phyloP scores from a whole-genome alignment of 2,329 filamentous ascomycete species.

The Coleophoma crateriformis region DNA sequence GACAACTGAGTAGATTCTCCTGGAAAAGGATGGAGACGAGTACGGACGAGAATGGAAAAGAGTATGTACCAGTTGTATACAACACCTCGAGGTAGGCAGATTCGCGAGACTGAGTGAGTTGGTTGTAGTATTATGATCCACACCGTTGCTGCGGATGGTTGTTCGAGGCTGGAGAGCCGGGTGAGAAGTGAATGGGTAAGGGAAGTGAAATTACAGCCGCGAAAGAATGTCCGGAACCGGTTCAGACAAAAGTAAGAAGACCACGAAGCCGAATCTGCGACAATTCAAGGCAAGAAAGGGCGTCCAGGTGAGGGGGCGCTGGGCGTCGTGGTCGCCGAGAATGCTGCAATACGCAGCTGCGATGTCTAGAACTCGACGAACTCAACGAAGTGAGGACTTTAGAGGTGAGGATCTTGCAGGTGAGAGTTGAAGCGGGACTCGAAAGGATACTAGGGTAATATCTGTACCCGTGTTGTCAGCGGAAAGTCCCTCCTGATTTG shows the following conservation, averaged over 20 bases:
- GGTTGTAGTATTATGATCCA: neutral
- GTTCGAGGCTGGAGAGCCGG: neutral
- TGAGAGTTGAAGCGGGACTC: too few relatives aligned
- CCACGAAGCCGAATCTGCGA: too few relatives aligned
- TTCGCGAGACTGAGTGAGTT: neutral
- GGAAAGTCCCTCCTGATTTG: too few relatives aligned
- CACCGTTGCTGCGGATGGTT: neutral
- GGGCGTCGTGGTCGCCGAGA: too few relatives aligned
- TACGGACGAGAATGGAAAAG: slow-evolving; percentile 8
- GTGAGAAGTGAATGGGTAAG: neutral
- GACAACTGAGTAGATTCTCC: slow-evolving; percentile 1
- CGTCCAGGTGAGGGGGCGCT: too few relatives aligned
- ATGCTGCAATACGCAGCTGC: too few relatives aligned
- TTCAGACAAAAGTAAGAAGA: neutral
- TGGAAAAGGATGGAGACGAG: slow-evolving; percentile 3
- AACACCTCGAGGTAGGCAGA: slow-evolving; percentile 13
- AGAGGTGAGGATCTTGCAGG: too few relatives aligned
- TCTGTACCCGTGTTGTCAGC: too few relatives aligned
- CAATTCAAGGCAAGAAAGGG: too few relatives aligned
- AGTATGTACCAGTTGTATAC: slow-evolving; percentile 18
- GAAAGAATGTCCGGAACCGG: neutral
- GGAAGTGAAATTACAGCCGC: neutral
- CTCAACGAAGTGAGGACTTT: too few relatives aligned
- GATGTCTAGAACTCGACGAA: too few relatives aligned
- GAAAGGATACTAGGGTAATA: too few relatives aligned